Evolutionary conservation across 1,284 basidiomycete species (phyloP), one percentile per base, ranked within the genome.

Genomic region (Cutaneotrichosporon curvatum): DNA sequence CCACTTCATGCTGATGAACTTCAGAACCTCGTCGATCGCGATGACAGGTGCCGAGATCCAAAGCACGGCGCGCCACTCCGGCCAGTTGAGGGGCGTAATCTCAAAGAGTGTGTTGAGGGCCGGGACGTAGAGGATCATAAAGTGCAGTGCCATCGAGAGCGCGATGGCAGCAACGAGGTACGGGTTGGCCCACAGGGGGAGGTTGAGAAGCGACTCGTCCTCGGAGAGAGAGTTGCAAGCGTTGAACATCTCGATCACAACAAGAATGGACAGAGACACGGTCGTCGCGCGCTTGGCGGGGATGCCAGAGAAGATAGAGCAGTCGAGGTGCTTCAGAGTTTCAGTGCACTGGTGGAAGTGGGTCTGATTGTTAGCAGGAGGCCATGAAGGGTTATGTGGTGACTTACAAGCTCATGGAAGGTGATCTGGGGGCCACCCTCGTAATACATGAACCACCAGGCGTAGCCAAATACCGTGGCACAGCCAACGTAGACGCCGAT

Each of bases 211-310:
- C 55, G 85, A 89, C 75, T 97, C 94, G 68, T 95, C 95, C 74
- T 98, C 95, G n/a, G 87, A 91, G 31, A 98, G 77, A 45, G 92
- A 96, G 73, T 97, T 97, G 82, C 95, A 90, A 18, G 94, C 94
- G 74, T 98, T 98, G 76, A 96, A 91, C 95, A 98, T 98, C 74
- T 98, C 95, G 46, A 98, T 78, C n/a, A 77, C 74, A 48, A 66
- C 59, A 19, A 67, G 48, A 31, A 53, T 94, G 20, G 90, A 94
- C 34, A 98, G 76, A 56, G 87, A 91, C 76, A 97, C 90, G 19
- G 95, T 98, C 45, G 92, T 91, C 10, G 90, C 91, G n/a, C 79
- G 81, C 60, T 82, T 81, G 11, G 87, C 75, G 78, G 87, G 83
- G 53, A 79, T 79, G 65, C 90, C 85, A 35, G 82, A 82, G 73